A percentile compares a stretch with the other conserved stretches of the same genome.
These are phyloP conservation scores for Cladosporium sp. DNA, from an alignment of 2,329 filamentous ascomycete species.

Conservation along the genomic window DNA sequence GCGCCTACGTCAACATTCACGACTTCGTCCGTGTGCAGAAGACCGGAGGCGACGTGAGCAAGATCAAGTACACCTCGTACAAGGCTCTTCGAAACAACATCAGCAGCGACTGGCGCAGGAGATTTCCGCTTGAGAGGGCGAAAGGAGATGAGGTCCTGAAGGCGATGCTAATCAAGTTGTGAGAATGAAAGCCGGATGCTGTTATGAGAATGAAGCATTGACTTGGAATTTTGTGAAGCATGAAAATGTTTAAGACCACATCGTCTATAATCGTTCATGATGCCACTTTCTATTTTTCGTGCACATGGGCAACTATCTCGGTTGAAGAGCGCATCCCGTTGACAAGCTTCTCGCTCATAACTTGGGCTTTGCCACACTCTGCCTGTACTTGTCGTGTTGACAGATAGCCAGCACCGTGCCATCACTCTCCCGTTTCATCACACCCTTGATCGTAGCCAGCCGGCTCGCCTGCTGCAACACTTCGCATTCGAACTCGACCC, in stretches of 20 bases:
- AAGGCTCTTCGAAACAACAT: neutral
- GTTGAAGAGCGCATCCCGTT: too few species aligned
- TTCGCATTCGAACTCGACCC: conserved; percentile 45
- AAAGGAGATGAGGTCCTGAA: neutral
- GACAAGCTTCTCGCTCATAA: neutral
- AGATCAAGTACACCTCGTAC: neutral
- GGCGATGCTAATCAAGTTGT: neutral
- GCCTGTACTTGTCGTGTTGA: conserved; percentile 37
- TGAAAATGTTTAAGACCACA: too few species aligned
- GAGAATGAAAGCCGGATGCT: too few species aligned
- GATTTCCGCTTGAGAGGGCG: neutral
- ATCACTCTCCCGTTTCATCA: conserved; percentile 41
- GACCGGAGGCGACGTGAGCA: neutral
- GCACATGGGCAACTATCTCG: too few species aligned
- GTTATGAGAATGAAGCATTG: too few species aligned
- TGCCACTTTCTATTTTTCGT: too few species aligned
- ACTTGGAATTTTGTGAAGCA: too few species aligned
- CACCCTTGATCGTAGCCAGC: conserved; percentile 42
- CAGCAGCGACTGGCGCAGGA: neutral
- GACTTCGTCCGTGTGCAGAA: conserved; percentile 8
- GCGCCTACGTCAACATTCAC: conserved; percentile 9
- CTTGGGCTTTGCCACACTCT: neutral
- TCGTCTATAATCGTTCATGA: too few species aligned
- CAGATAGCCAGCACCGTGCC: conserved; percentile 38
- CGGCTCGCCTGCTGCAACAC: conserved; percentile 47